Base-by-base conservation (phyloP, 345 rosid genomes). In the Schrenkiella parvula region DNA sequence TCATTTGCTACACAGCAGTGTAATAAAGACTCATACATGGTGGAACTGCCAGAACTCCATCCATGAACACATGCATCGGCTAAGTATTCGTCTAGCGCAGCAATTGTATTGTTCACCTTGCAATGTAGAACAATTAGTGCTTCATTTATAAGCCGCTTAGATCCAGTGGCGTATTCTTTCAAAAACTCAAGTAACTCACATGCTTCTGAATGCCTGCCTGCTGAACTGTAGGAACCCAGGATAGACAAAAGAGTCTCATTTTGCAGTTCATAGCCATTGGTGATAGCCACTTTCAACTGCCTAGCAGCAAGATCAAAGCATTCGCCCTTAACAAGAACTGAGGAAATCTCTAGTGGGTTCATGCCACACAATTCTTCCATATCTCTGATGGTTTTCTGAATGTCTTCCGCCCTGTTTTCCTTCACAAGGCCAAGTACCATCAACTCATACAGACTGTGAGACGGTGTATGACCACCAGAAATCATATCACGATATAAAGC, bases 271-370 rank as follows among this genome's bases (percentile, higher is more conserved):
- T 42, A 74, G 53, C 84, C 84, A 53, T 66, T 54, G 65, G 69
- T 64, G 38, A 93, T 87, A 55, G 90, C 92, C 64, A 65, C 53
- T 83, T 84, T 78, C 77, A 93, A 78, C 84, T 85, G 81, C 79
- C 80, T 79, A 65, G 91, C 82, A 57, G 96, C 98, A 68, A 57
- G 86, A 67, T 93, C 95, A 80, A 80, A 93, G 79, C 97, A 93
- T 76, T 87, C 90, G 3, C 88, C 88, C 82, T 81, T 88, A 79
- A 88, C 91, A 73, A 93, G 98, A 78, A 84, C 77, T 31, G 88
- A 91, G 61, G 88, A 83, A 67, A 89, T 79, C 51, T 80, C 59
- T 58, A 87, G 83, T 11, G 86, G 87, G 56, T 81, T 82, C 90
- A 93, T 80, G 64, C 78, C 83, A 76, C 82, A 81, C 44, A 85